phyloP scores from a whole-genome alignment of 805 yeast genomes.

The Metschnikowia continentalis region DNA sequence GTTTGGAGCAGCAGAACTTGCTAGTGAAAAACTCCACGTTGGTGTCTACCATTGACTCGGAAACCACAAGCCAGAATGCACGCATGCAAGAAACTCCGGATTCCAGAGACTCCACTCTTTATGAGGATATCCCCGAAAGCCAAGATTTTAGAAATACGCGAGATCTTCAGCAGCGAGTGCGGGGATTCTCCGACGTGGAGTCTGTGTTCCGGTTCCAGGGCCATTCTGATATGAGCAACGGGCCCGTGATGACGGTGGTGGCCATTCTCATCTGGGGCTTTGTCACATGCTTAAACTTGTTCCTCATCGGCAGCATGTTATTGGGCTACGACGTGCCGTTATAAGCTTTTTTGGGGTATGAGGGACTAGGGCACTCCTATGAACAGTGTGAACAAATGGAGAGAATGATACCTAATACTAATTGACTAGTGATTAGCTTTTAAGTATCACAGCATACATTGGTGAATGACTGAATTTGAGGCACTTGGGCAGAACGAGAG shows the following conservation, averaged over 20 bases:
- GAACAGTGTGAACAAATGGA: no score
- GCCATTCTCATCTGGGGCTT: constrained; percentile 67
- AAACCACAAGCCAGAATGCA: neutral
- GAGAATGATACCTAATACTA: no score
- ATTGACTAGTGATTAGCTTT: no score
- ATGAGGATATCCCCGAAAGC: neutral
- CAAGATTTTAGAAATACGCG: no score
- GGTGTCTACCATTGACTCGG: neutral
- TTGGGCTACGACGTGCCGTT: constrained; percentile 51
- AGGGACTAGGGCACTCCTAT: no score
- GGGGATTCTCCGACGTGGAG: constrained; percentile 17
- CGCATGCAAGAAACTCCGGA: neutral
- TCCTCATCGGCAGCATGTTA: constrained; percentile 52
- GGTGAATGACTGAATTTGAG: no score
- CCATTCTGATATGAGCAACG: constrained; percentile 67
- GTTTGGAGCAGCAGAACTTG: constrained; percentile 14
- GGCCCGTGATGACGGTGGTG: constrained; percentile 45
- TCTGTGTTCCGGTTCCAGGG: constrained; percentile 27
- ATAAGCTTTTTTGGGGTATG: constrained; percentile 11
- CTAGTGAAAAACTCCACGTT: constrained; percentile 10
- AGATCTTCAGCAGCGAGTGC: no score
- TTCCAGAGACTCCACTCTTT: neutral
- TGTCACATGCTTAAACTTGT: constrained; percentile 67
- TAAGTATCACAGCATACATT: no score
- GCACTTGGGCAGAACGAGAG: no score